Base-by-base conservation (phyloP, 305 asterid species). In the Fraxinus floribunda region DNA sequence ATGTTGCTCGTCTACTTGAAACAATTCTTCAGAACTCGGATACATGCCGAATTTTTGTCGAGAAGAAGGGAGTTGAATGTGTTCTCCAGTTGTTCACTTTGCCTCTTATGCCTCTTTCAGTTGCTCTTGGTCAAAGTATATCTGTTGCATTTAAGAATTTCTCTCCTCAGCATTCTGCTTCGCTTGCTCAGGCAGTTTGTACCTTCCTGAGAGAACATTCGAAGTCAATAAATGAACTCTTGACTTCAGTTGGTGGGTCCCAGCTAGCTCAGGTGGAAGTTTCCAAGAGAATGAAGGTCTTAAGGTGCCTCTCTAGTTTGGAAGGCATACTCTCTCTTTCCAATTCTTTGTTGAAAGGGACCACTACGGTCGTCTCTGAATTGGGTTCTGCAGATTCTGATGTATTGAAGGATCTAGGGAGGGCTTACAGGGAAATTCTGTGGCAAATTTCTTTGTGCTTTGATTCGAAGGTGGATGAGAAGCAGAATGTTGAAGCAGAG, bases 171-270 rank as follows among this genome's bases (percentile, higher is more conserved):
- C 98, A 95, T 88, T 90, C 98, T 82, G 91, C 95, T 66, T 85
- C 98, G 46, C 99, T 97, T 89, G 98, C 98, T 87, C 98, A 95
- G 80, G 94, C 95, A 20, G 93, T 97, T 20, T 97, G 98, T 81
- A 88, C 90, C 29, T 91, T 92, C 86, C 85, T 97, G 88, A 91
- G 91, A 89, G 98, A 95, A 41, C 93, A 93, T 81, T 82, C 93
- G 89, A 95, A 91, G 85, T 86, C 88, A 64, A 86, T 96, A 22
- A 91, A 91, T 86, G 99, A 92, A 82, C 89, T 91, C 84, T 84
- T 93, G 87, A 80, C 86, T 86, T 89, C 97, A 30, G 83, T 97
- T 60, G 90, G 89, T 81, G 98, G 97, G 77, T 73, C 86, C 64
- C 98, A 89, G 81, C 92, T 97, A 80, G 91, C 87, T 77, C 95